phyloP scores from a whole-genome alignment of 1,139 yeast genomes.

The Candida pseudoviswanathii region DNA sequence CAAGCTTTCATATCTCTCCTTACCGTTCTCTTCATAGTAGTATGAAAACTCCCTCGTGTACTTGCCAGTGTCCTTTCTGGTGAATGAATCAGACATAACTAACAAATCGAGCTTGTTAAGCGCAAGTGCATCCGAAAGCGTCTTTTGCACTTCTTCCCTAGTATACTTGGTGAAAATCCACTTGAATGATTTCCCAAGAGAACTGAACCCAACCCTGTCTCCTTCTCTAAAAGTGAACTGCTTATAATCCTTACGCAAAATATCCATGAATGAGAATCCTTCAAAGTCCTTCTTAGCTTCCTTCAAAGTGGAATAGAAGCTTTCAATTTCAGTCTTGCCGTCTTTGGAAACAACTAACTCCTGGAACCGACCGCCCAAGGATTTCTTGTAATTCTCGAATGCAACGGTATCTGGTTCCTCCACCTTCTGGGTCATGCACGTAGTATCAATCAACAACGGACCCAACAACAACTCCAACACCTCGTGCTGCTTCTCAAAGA shows the following conservation, averaged over 20 bases:
- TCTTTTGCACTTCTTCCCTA: constrained; percentile 37
- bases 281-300: constrained; percentile 61
- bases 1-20: constrained; percentile 26
- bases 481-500: constrained; percentile 26
- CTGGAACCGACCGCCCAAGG: constrained; percentile 11
- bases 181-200: constrained; percentile 66
- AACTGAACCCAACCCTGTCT: constrained; percentile 68
- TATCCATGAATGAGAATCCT: constrained; percentile 59
- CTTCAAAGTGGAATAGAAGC: constrained; percentile 45
- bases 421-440: constrained; percentile 59
- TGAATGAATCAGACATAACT: constrained; percentile 65
- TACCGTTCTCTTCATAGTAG: constrained; percentile 24
- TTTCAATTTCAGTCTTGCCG: constrained; percentile 1
- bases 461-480: constrained; percentile 55
- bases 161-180: constrained; percentile 49
- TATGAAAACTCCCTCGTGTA: constrained; percentile 63
- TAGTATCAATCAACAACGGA: constrained; percentile 75
- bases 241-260: constrained; percentile 82
- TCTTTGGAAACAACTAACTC: background rate
- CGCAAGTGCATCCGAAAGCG: constrained; percentile 36
- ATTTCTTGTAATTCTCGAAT: constrained; percentile 32
- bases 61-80: constrained; percentile 35
- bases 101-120: constrained; percentile 52
- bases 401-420: constrained; percentile 57
- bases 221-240: constrained; percentile 54